Evolutionary conservation across 2,329 filamentous ascomycete genomes (phyloP), one percentile per base, ranked within the genome.

Genomic region (Stachybotrys echinatus): DNA sequence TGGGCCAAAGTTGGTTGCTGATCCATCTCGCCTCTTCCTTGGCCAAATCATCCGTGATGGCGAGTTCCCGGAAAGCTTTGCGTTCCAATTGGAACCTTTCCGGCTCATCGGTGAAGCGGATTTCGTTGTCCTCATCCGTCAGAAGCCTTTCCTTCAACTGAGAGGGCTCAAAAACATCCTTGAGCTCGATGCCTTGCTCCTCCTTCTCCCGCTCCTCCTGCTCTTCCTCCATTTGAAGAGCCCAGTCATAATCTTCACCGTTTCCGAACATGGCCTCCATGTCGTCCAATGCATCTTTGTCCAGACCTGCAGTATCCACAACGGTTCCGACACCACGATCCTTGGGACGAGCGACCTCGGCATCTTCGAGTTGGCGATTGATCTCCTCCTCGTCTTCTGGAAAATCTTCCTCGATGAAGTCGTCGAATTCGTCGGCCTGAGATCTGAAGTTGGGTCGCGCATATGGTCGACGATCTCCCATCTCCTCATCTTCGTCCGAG

Each of bases 151-250:
- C 94, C 50, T 87, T 85, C 38, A 99, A 80, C 66, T 99, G 91
- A 3, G 92, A 95, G 1, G 94, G 94, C 69, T 99, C 94, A 61
- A 99, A 99, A 47, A 99, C 92, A 65, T 99, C 92, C 72, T 97
- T 96, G 54, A 99, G 81, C 68, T 96, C 90, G 40, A 97, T 83
- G 42, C 86, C 85, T 61, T 92, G 88, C 57, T 95, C 89, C 54
- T 89, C 88, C 52, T 85, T 81, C 56, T 88, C 79, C 50, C 87
- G 84, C 45, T 89, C 85, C 56, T 95, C 89, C 56, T 92, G 87
- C 46, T 91, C 86, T 43, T 94, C 88, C 67, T 97, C 92, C 62
- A 92, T 77, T 48, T 92, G 88, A 45, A 99, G 74, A 8, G 92
- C 94, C 85, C 95, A 99, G 59, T 92, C 86, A 64, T 97, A 99